Evolutionary conservation across 1,139 yeast genomes (phyloP).

Genomic region (Zygoascus meyerae): DNA sequence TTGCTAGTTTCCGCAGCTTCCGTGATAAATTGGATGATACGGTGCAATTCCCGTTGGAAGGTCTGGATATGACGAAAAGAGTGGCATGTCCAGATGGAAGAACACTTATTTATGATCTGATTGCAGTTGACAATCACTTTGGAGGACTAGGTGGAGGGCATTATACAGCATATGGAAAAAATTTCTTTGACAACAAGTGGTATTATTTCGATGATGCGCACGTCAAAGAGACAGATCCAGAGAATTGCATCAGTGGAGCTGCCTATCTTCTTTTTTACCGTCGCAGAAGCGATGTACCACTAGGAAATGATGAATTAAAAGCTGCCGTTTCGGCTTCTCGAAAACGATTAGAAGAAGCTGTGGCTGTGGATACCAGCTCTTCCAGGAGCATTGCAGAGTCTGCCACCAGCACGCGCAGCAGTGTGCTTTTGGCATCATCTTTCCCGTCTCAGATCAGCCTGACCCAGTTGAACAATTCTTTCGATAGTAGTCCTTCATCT

Average conservation of each 20-base stretch:
- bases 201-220: slow-evolving; percentile 76
- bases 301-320: slow-evolving; percentile 9
- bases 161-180: slow-evolving; percentile 84
- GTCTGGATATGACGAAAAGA: slow-evolving; percentile 62
- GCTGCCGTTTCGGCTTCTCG: slow-evolving; percentile 6
- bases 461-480: slow-evolving; percentile 4
- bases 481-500: slow-evolving; percentile 6
- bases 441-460: slow-evolving; percentile 10
- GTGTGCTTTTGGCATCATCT: slow-evolving; percentile 6
- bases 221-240: slow-evolving; percentile 45
- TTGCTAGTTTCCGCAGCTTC: slow-evolving; percentile 76
- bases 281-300: slow-evolving; percentile 29
- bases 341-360: slow-evolving; percentile 4
- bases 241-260: slow-evolving; percentile 60
- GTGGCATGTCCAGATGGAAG: slow-evolving; percentile 38
- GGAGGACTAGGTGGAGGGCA: slow-evolving; percentile 99
- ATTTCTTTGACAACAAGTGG: slow-evolving; percentile 75
- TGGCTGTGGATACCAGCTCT: not conserved
- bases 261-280: slow-evolving; percentile 87
- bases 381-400: slow-evolving; percentile 3
- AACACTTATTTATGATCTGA: slow-evolving; percentile 61
- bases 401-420: slow-evolving; percentile 2
- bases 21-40: slow-evolving; percentile 85
- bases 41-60: slow-evolving; percentile 83
- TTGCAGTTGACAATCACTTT: slow-evolving; percentile 91